Evolutionary conservation across 2,329 filamentous ascomycete genomes (phyloP), one percentile per base, ranked within the genome.

Genomic region (Aspergillus sp.): DNA sequence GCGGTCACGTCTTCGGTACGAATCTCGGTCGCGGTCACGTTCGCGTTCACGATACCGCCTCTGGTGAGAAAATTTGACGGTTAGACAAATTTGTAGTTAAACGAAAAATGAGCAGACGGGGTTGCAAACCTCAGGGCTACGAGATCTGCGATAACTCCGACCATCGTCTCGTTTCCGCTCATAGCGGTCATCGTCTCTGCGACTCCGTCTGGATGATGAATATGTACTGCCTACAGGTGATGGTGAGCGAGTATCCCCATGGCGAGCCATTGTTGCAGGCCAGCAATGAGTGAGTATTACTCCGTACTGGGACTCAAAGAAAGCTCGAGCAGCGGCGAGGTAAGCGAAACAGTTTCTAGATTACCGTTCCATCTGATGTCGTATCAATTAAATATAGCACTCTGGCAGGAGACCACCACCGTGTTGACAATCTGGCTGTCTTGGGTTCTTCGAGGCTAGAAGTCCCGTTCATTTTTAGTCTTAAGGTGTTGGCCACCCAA

Each of bases 181-280:
- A 67, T 78, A 74, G 62, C 81, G 77, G 67, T 80, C 76, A 71
- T 83, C 77, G 65, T 81, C 82, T 75, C 81, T 79, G 68, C 80
- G 78, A 68, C 68, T 76, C 60, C 86, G 85, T 79, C 85, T 89
- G 79, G 86, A 87, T 71, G 87, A 85, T 77, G 86, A 87, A 77
- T 85, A 83, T 74, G 89, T 87, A 83, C 89, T 91, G 86, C 89
- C 89, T 92, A 88, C 87, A 88, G 89, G 89, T 87, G 89, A 91
- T 90, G 90, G 90, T 93, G 90, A 93, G 89, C 90, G 83, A 81
- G 80, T 80, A 76, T 84, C 82, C 80, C 81, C 82, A 76, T 81
- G 81, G 76, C 82, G 81, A 80, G 80, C 81, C 82, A 84, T 84
- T 75, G 69, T 78, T 78, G 77, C 75, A 80, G 75, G 81, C 80